Conservation (phyloP, 1,139 yeast genomes). For the Meyerozyma sp. region DNA sequence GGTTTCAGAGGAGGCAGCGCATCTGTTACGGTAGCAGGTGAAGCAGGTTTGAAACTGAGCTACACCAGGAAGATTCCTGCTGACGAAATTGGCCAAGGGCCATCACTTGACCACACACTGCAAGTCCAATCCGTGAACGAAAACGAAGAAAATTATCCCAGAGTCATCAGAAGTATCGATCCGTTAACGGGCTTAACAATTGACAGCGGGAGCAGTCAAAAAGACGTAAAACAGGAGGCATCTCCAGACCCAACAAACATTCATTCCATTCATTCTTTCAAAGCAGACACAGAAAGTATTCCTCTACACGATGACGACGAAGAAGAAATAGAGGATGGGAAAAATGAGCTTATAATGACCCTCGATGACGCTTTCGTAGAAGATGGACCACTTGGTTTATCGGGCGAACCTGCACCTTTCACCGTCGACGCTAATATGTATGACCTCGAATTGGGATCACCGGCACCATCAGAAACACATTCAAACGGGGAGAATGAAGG, state of each 20-base stretch:
- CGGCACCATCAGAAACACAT: not conserved
- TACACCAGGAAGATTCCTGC: not conserved
- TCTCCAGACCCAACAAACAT: not conserved
- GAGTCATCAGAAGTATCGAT: not conserved
- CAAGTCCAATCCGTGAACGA: not conserved
- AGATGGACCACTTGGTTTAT: not conserved
- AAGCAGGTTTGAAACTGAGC: not conserved
- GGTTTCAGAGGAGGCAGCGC: not conserved
- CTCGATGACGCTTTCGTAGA: conserved; percentile 4
- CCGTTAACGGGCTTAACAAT: not conserved
- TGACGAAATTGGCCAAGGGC: not conserved
- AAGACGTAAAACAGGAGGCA: not conserved
- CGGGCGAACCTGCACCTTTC: not conserved
- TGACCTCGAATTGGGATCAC: conserved; percentile 3
- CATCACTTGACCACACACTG: not conserved
- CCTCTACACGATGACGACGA: conserved; percentile 8
- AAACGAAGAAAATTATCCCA: not conserved
- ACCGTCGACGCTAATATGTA: conserved; percentile 3
- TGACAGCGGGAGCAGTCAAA: no score
- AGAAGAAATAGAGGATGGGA: conserved; percentile 3
- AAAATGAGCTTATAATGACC: conserved; percentile 8
- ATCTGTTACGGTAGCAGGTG: not conserved
- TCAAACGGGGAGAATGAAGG: not conserved
- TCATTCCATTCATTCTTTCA: not conserved
- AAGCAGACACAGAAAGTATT: not conserved